A percentile compares a stretch with the other conserved stretches of the same genome.
Conservation (phyloP, 2,329 filamentous ascomycete genomes). For the Lasiodiplodia citricola region DNA sequence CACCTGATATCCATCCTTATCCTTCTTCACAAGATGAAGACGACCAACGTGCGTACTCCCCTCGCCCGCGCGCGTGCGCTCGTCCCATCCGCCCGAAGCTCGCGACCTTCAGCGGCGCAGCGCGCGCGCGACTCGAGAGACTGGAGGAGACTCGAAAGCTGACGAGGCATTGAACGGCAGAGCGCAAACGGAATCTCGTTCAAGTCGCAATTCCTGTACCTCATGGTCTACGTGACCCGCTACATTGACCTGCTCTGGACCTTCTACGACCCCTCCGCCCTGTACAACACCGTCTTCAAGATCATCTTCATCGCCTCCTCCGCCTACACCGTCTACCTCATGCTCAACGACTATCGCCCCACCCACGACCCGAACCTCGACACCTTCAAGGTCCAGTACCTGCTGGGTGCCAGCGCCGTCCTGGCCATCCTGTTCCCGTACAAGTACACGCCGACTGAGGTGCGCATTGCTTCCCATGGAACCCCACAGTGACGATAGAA, state of each 20-base stretch:
- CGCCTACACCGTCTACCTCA: conserved; percentile 94
- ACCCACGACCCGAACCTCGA: conserved; percentile 97
- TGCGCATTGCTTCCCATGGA: conserved; percentile 36
- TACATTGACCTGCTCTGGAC: conserved; percentile 91
- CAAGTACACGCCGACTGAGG: conserved; percentile 76
- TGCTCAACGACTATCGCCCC: conserved; percentile 96
- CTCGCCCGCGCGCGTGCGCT: neutral
- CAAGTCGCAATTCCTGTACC: conserved; percentile 95
- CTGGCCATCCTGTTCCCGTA: conserved; percentile 85
- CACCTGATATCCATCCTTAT: conserved; percentile 94
- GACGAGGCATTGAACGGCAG: conserved; percentile 54
- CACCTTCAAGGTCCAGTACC: conserved; percentile 95
- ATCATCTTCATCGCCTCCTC: conserved; percentile 90
- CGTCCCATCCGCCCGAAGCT: neutral
- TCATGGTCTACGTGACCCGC: conserved; percentile 90
- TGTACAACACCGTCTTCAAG: conserved; percentile 96
- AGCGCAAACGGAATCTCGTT: conserved; percentile 98
- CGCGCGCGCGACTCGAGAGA: neutral
- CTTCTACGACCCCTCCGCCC: conserved; percentile 67
- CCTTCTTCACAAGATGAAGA: conserved; percentile 92
- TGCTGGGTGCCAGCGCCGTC: conserved; percentile 79
- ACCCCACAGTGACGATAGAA: neutral
- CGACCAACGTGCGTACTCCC: conserved; percentile 72
- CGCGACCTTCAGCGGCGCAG: neutral
- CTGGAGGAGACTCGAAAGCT: neutral